Conservation (phyloP, 2,329 filamentous ascomycete species). For the Phyllosticta citribraziliensis region DNA sequence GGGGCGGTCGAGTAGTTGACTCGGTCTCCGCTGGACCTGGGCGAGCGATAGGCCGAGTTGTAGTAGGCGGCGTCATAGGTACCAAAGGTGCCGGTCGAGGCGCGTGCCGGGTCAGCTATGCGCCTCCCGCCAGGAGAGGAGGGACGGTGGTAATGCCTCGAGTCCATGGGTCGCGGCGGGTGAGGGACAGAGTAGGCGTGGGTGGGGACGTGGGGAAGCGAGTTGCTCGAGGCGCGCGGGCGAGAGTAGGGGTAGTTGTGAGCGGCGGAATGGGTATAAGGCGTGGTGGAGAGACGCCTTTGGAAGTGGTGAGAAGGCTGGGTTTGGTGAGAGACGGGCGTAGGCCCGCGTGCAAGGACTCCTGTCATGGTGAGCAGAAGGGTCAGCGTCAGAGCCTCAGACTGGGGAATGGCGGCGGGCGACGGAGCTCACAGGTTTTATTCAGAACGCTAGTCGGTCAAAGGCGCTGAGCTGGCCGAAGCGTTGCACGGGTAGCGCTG, state of each 20-base stretch:
- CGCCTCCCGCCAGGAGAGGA: constrained; percentile 24
- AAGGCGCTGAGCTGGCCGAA: background rate
- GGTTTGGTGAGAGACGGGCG: constrained; percentile 15
- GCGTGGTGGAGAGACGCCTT: constrained; percentile 10
- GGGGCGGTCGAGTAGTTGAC: constrained; percentile 35
- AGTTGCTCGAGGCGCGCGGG: constrained; percentile 15
- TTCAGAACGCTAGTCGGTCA: constrained; percentile 4
- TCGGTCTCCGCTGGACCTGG: constrained; percentile 25
- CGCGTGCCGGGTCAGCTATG: constrained; percentile 22
- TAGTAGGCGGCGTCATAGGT: constrained; percentile 24
- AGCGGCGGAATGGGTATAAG: background rate
- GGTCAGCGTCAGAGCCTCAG: constrained; percentile 2
- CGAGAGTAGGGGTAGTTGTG: constrained; percentile 12
- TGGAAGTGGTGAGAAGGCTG: constrained; percentile 4
- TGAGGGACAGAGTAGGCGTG: constrained; percentile 14
- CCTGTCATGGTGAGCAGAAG: constrained; percentile 23
- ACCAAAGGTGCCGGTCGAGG: constrained; percentile 30
- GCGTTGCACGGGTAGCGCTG: background rate
- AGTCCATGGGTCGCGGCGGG: constrained; percentile 12
- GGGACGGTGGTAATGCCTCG: constrained; percentile 17
- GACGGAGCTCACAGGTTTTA: constrained; percentile 8
- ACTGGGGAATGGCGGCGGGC: background rate
- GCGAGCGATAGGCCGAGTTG: constrained; percentile 20
- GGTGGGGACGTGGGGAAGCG: constrained; percentile 12
- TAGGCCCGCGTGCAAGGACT: constrained; percentile 15